Base-by-base conservation (phyloP, 1,284 basidiomycete species). In the Moesziomyces globuligerus region DNA sequence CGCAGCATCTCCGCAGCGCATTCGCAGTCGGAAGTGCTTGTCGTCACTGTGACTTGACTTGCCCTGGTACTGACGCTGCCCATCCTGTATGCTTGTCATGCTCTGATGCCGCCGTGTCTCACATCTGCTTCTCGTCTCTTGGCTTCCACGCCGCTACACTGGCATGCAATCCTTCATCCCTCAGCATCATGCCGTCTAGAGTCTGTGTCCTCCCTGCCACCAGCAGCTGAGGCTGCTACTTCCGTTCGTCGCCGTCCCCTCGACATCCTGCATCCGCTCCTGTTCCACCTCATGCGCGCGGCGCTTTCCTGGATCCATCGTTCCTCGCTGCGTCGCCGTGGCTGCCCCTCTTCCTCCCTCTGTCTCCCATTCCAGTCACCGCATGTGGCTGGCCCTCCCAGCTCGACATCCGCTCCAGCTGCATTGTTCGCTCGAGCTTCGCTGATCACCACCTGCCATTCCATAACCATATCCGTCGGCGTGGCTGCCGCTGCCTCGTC, bases 61-160 rank as follows among this genome's bases (percentile, higher is more conserved):
- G 15, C 17, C 17, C 32, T 34, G 32, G 32, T 34, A 34, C 32
- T 13, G 10, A 34, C 24, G 23, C 25, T 23, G 9, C 42, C 25
- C 23, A 10, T 23, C 15, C 20, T 43, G 46, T 39, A 45, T 26
- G 28, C 44, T 32, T 48, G 47, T 56, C 54, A 56, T 48, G 32
- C 45, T 45, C 54, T 52, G 54, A 52, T 51, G 49, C 45, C 44
- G 56, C 38, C 41, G 37, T 59, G 56, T 59, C 49, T 59, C 56
- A 52, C 32, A 15, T 53, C 40, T 43, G 41, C 50, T 29, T 36
- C 28, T 34, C 32, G 32, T 34, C 32, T 53, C 58, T 52, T 59
- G 56, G 56, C 56, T 59, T 59, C 56, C 56, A 59, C 49, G 56
- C 56, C 56, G 39, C n/a, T 28, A 36, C 25, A 41, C 21, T 38